Conservation (phyloP, 768 basidiomycete genomes). For the Lactifluus pinguis region DNA sequence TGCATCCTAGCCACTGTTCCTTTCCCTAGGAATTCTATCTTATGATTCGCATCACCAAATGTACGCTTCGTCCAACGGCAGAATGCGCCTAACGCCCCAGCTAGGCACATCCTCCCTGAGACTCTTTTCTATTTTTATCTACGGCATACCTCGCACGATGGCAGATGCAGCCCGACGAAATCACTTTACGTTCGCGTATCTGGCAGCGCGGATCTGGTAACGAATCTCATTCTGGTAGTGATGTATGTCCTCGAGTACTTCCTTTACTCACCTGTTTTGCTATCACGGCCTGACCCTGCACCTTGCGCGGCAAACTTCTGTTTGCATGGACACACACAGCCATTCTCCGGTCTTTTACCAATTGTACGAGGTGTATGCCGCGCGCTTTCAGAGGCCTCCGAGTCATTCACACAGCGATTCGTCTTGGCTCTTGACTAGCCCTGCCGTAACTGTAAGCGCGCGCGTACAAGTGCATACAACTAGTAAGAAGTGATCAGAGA, state of each 20-base stretch:
- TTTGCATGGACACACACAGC: conserved; percentile 18
- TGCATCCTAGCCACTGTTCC: conserved; percentile 20
- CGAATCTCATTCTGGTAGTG: conserved; percentile 13
- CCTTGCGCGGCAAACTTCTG: conserved; percentile 14
- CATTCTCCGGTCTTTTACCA: conserved; percentile 10
- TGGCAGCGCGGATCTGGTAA: conserved; percentile 19
- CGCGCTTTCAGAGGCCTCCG: not conserved
- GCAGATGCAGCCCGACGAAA: not conserved
- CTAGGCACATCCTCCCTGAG: not conserved
- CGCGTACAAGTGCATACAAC: not conserved
- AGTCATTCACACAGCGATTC: not conserved
- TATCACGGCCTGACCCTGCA: conserved; percentile 17
- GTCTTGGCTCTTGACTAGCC: not conserved
- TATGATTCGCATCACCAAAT: conserved; percentile 16
- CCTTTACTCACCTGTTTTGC: conserved; percentile 14
- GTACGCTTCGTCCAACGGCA: conserved; percentile 12
- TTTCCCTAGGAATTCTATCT: conserved; percentile 7
- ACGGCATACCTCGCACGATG: conserved; percentile 7
- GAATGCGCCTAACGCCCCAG: conserved; percentile 14
- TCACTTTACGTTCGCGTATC: not conserved
- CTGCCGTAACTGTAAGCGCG: not conserved
- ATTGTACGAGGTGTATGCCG: not conserved
- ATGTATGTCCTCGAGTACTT: conserved; percentile 6
- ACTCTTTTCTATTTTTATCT: not conserved
- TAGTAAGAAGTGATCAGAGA: not conserved